Evolutionary conservation across 495 filamentous ascomycete species (phyloP).

Genomic region (Xylaria sp.): DNA sequence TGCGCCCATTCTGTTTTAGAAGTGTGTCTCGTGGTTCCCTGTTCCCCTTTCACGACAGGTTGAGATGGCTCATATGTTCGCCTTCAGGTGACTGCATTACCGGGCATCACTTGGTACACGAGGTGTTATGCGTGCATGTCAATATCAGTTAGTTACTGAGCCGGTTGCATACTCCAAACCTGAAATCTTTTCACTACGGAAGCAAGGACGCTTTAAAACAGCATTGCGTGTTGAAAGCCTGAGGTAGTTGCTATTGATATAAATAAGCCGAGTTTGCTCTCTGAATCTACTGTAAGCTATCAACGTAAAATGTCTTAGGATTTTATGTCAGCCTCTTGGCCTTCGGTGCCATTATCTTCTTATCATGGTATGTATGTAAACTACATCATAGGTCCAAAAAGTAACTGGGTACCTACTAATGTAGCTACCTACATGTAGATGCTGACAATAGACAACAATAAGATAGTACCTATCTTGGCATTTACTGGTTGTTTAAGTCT

Average conservation of each 20-base stretch:
- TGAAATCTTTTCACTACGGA: background rate
- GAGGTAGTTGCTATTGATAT: background rate
- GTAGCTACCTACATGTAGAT: too few species aligned
- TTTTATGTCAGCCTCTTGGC: background rate
- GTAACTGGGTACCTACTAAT: too few species aligned
- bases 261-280: background rate
- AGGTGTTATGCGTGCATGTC: constrained; percentile 7
- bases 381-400: too few species aligned
- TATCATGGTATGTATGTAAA: too few species aligned
- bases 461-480: too few species aligned
- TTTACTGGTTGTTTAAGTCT: too few species aligned
- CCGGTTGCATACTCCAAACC: background rate
- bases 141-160: background rate
- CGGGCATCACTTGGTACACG: constrained; percentile 2
- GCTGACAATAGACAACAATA: too few species aligned
- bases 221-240: background rate
- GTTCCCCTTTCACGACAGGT: background rate
- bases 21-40: constrained; percentile 18
- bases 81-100: constrained; percentile 17
- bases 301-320: background rate
- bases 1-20: constrained; percentile 15
- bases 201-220: background rate
- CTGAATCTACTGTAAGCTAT: background rate
- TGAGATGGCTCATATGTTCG: constrained; percentile 5
- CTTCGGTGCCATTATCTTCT: background rate